These are phyloP conservation scores for Aurantiochytrium sp. DNA, from an alignment of 108 stramenopile genomes.

Conservation along the genomic window DNA sequence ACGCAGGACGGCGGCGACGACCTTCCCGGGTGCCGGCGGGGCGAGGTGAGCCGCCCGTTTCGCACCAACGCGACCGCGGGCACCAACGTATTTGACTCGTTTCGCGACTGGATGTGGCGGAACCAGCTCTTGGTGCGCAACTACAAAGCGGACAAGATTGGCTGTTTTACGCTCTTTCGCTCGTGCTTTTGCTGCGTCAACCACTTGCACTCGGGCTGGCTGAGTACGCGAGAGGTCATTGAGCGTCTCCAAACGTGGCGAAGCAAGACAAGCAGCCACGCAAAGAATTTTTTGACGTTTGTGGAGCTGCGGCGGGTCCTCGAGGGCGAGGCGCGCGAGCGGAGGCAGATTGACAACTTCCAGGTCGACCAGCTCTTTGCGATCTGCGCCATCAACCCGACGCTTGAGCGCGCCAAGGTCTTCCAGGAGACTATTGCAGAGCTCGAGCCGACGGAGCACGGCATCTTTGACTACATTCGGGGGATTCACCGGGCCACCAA, in stretches of 20 bases:
- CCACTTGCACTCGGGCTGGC: background rate
- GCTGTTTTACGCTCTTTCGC: background rate
- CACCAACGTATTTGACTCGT: background rate
- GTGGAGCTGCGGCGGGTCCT: background rate
- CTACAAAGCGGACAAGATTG: background rate
- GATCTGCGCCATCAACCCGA: background rate
- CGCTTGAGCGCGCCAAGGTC: background rate
- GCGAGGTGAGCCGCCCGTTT: background rate
- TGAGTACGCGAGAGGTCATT: background rate
- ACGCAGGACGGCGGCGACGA: background rate
- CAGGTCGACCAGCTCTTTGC: constrained; percentile 2
- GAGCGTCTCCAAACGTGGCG: background rate
- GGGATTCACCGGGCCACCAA: background rate
- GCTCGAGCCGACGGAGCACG: background rate
- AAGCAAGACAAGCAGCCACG: background rate
- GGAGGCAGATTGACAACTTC: background rate
- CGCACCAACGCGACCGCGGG: background rate
- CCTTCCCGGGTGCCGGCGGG: background rate
- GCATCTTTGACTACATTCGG: background rate
- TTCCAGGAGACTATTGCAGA: background rate
- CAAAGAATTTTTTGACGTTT: background rate
- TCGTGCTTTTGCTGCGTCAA: background rate
- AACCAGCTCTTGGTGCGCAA: background rate
- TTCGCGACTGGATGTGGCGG: background rate
- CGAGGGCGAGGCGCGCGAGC: background rate